Percentiles rank a stretch among this genome's conserved stretches.
Evolutionary conservation across 148 eudicot species (phyloP).

Genomic region (Bassia scoparia): DNA sequence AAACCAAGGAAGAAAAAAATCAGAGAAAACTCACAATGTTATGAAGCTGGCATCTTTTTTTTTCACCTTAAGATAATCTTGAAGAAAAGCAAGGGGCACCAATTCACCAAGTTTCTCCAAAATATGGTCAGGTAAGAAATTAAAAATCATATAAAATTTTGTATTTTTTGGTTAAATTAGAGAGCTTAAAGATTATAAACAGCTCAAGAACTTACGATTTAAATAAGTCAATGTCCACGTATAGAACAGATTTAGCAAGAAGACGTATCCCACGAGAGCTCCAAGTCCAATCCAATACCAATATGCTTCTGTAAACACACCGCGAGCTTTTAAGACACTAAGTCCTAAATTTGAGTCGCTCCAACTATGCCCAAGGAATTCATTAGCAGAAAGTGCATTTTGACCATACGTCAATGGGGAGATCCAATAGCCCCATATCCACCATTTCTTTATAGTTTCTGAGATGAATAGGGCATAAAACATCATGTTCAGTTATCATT

Average conservation of each 20-base stretch:
- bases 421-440: slow-evolving; percentile 94
- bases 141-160: too few species aligned
- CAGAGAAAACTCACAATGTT: not conserved
- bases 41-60: not conserved
- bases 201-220: slow-evolving; percentile 38
- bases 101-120: not conserved
- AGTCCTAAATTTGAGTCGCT: slow-evolving; percentile 50
- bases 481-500: not conserved
- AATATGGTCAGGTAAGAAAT: not conserved
- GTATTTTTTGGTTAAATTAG: too few species aligned
- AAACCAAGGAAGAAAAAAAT: slow-evolving; percentile 5
- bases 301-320: slow-evolving; percentile 42
- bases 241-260: slow-evolving; percentile 42
- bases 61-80: not conserved
- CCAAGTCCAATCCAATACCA: slow-evolving; percentile 82
- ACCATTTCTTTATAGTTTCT: slow-evolving; percentile 72
- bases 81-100: not conserved
- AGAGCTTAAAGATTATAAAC: not conserved
- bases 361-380: slow-evolving; percentile 84
- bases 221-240: slow-evolving; percentile 48
- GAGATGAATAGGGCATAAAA: slow-evolving; percentile 12
- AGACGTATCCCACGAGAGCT: slow-evolving; percentile 45
- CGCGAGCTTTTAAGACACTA: slow-evolving; percentile 44
- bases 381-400: slow-evolving; percentile 74
- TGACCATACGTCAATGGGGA: slow-evolving; percentile 78